phyloP scores from a whole-genome alignment of 495 filamentous ascomycete genomes.

The Penicillium dipodomyicola region DNA sequence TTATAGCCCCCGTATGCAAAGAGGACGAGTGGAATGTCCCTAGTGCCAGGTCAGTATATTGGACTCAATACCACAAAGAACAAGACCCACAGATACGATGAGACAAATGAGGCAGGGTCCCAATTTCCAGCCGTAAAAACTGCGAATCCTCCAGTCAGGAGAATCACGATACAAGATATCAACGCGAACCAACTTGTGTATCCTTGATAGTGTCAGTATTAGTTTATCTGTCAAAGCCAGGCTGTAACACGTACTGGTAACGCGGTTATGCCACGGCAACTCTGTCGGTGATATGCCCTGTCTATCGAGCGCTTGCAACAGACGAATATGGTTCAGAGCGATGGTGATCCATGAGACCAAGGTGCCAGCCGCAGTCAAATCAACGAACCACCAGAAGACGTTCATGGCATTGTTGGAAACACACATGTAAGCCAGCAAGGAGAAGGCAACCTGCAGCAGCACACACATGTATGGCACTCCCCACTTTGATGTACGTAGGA shows the following conservation, averaged over 20 bases:
- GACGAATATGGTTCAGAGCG: constrained; percentile 55
- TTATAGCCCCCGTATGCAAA: constrained; percentile 44
- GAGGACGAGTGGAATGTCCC: constrained; percentile 46
- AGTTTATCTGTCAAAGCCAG: neutral
- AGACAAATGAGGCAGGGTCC: constrained; percentile 35
- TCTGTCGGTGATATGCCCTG: constrained; percentile 47
- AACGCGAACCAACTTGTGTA: constrained; percentile 52
- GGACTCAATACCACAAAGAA: neutral
- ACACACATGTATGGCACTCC: constrained; percentile 62
- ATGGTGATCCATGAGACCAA: constrained; percentile 57
- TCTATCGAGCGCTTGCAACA: constrained; percentile 49
- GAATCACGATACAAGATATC: constrained; percentile 50
- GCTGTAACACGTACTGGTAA: constrained; percentile 21
- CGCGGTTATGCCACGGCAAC: constrained; percentile 52
- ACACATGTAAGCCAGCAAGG: constrained; percentile 59
- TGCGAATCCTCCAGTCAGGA: constrained; percentile 58
- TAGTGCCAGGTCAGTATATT: constrained; percentile 3
- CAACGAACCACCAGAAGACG: constrained; percentile 61
- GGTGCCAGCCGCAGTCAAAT: constrained; percentile 53
- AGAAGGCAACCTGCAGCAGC: constrained; percentile 49
- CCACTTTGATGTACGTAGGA: constrained; percentile 56
- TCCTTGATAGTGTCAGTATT: constrained; percentile 35
- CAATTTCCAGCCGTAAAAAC: constrained; percentile 53
- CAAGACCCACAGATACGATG: constrained; percentile 36
- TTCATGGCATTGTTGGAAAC: constrained; percentile 54